Conservation (phyloP, 1,284 basidiomycete genomes). For the Cutaneotrichosporon cyanovorans region DNA sequence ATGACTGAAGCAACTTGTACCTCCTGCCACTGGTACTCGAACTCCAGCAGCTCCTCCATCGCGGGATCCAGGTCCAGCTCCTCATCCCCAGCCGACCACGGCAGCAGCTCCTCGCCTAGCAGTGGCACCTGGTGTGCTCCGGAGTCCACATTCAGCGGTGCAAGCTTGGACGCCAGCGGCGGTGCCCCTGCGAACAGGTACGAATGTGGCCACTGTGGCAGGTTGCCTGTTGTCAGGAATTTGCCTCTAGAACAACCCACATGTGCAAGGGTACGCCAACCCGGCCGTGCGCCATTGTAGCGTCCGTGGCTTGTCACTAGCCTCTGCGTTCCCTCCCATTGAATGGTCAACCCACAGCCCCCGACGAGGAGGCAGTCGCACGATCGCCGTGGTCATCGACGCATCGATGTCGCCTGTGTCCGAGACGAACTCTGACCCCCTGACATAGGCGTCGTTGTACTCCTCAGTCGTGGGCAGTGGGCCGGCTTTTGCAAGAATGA, state of each 20-base stretch:
- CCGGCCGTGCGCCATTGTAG: conserved; percentile 28
- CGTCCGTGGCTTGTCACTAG: no score
- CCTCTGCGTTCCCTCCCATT: no score
- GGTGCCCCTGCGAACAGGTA: not conserved
- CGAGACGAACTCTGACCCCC: conserved; percentile 19
- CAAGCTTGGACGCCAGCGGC: not conserved
- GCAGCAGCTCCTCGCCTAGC: not conserved
- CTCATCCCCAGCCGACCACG: conserved; percentile 2
- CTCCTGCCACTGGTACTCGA: conserved; percentile 18
- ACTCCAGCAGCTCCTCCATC: conserved; percentile 21
- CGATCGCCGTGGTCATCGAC: not conserved
- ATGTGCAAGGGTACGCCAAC: conserved; percentile 22
- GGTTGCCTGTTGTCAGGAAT: conserved; percentile 7
- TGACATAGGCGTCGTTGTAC: conserved; percentile 4
- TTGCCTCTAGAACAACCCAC: conserved; percentile 7
- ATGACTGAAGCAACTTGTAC: conserved; percentile 1
- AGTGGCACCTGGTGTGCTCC: not conserved
- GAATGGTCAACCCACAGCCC: no score
- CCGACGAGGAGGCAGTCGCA: not conserved
- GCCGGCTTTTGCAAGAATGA: conserved; percentile 16
- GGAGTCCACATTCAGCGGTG: not conserved
- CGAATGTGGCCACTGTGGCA: not conserved
- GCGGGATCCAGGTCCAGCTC: conserved; percentile 8
- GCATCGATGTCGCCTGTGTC: conserved; percentile 11
- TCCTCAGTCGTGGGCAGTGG: not conserved